Base-by-base conservation (phyloP, 2,329 filamentous ascomycete genomes). In the Phyllosticta citribraziliensis region DNA sequence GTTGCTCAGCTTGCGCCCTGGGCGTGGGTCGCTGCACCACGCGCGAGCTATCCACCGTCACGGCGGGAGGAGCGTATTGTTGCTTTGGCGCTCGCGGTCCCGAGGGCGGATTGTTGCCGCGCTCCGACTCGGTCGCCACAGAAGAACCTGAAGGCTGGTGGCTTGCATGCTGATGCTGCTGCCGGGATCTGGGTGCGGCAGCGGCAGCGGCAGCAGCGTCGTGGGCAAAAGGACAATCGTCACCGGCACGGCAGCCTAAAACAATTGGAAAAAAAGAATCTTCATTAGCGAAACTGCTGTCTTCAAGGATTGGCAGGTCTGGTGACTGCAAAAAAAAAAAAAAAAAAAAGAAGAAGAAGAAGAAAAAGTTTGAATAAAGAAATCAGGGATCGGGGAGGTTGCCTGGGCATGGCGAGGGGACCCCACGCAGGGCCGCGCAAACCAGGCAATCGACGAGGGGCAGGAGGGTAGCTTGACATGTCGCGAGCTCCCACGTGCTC, bases 11-110 rank as follows among this genome's bases (percentile, higher is more conserved):
- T 72, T 91, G 86, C 11, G 81, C 78, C 62, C 81, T 78, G 6
- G 89, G 84, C 2, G 88, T 76, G 11, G 89, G 89, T 69, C 85
- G 87, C 62, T 81, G 72, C 33, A 88, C 82, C 20, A 86, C 74
- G 62, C 81, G 80, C 52, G 79, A 78, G 33, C 74, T 65, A 69
- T 72, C 64, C 63, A 73, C 68, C 55, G 56, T 53, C 27, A 24
- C 56, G 55, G 63, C 62, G 53, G 24, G 55, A 35, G 5, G 27
- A 30, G 27, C 27, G 33, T 40, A 11, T 14, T 40, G 33, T 14
- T 40, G 33, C 64, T 64, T 61, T 64, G 62, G 57, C 19, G 52
- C 9, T 59, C 52, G 57, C 30, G 52, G 17, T 59, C 52, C 58
- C 55, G 47, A 22, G 52, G 58, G 55, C 27, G 27, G 6, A 57